phyloP scores from a whole-genome alignment of 495 filamentous ascomycete genomes.

The Hypomontagnella submonticulosa region DNA sequence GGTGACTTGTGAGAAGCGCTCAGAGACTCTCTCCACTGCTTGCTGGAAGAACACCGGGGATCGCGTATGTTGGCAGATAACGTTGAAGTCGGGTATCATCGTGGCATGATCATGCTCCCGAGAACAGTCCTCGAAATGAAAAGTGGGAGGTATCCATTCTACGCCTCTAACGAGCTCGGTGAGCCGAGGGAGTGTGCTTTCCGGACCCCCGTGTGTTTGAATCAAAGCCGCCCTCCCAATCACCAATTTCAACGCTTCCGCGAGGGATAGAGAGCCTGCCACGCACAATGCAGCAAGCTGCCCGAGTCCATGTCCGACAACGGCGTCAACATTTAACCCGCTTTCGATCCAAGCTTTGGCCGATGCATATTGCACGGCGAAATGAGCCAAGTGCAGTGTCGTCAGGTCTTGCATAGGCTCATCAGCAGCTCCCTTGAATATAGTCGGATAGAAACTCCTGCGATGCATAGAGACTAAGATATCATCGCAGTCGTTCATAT shows the following conservation, averaged over 20 bases:
- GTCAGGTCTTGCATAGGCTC: no score
- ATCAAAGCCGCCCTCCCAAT: conserved; percentile 52
- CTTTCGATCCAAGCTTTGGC: conserved; percentile 60
- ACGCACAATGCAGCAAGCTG: conserved; percentile 58
- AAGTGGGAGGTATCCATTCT: no score
- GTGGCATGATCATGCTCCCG: no score
- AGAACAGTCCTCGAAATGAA: no score
- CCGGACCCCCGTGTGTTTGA: conserved; percentile 48
- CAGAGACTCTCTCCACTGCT: conserved; percentile 57
- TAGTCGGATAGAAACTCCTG: no score
- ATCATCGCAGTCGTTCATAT: no score
- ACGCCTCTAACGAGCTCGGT: no score
- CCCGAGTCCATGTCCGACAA: conserved; percentile 63
- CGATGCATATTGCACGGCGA: conserved; percentile 60
- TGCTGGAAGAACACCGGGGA: conserved; percentile 3
- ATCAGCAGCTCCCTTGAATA: no score
- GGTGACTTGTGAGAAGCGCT: conserved; percentile 12
- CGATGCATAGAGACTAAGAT: no score
- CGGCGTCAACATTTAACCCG: conserved; percentile 42
- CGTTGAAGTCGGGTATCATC: neutral
- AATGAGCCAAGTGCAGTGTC: conserved; percentile 28
- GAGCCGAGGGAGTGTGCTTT: no score
- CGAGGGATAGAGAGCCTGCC: conserved; percentile 45
- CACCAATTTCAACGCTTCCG: conserved; percentile 54
- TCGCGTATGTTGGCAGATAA: conserved; percentile 28